phyloP scores from a whole-genome alignment of 1,284 basidiomycete genomes.

The Thecaphora thlaspeos region DNA sequence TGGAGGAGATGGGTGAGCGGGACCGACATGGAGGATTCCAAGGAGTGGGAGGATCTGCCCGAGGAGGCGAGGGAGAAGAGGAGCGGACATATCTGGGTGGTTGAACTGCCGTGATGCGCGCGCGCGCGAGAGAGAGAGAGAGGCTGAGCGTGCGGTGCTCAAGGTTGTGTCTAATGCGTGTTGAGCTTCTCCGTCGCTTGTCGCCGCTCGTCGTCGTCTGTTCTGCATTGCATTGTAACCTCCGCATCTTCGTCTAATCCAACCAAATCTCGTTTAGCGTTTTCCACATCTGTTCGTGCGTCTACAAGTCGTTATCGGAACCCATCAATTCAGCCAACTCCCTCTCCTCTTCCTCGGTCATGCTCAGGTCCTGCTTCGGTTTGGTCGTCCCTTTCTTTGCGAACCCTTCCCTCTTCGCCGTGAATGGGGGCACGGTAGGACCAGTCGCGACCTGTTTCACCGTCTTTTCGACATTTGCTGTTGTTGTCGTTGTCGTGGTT shows the following conservation, averaged over 20 bases:
- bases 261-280: no score
- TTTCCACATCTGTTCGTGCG: no score
- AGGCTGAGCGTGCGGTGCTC: no score
- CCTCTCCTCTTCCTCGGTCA: constrained; percentile 49
- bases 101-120: constrained; percentile 3
- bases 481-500: neutral
- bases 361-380: neutral
- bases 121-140: no score
- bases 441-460: neutral
- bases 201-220: no score
- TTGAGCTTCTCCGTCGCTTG: no score
- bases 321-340: constrained; percentile 42
- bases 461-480: constrained; percentile 5
- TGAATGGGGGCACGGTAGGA: no score
- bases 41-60: constrained; percentile 54
- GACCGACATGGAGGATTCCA: constrained; percentile 61
- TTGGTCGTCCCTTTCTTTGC: neutral
- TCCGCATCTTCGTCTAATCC: no score
- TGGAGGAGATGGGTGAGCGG: constrained; percentile 66
- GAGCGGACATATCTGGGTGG: constrained; percentile 43
- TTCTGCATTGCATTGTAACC: no score
- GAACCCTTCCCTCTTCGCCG: no score
- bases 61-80: constrained; percentile 5
- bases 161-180: no score
- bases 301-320: constrained; percentile 14